Conservation (phyloP, 2,329 filamentous ascomycete genomes). For the Chaetomiaceae sp. region DNA sequence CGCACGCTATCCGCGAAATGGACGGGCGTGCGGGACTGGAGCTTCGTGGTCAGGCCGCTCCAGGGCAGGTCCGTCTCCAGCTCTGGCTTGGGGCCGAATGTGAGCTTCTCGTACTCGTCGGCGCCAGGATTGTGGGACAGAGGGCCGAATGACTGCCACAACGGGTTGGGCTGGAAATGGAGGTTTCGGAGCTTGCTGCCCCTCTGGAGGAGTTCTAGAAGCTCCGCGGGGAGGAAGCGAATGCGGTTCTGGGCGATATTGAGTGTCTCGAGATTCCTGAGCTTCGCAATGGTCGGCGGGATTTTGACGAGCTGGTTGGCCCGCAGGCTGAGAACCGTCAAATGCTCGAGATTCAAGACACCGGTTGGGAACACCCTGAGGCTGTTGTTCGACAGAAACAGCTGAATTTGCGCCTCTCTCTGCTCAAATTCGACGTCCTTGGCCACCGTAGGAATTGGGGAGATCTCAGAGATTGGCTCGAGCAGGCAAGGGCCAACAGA, state of each 20-base stretch:
- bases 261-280: conserved; percentile 54
- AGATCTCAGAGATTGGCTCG: conserved; percentile 48
- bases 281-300: conserved; percentile 51
- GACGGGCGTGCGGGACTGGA: conserved; percentile 26
- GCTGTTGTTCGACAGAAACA: conserved; percentile 56
- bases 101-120: conserved; percentile 13
- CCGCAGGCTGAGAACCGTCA: conserved; percentile 61
- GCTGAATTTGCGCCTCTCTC: conserved; percentile 51
- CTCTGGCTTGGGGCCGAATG: conserved; percentile 8
- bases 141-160: conserved; percentile 31
- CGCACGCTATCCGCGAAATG: conserved; percentile 25
- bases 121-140: background rate
- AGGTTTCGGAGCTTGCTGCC: conserved; percentile 44
- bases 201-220: conserved; percentile 49
- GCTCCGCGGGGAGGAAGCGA: conserved; percentile 54
- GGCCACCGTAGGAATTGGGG: conserved; percentile 47
- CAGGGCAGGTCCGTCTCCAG: conserved; percentile 8
- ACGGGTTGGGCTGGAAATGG: conserved; percentile 58
- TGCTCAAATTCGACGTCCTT: conserved; percentile 55
- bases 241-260: conserved; percentile 62
- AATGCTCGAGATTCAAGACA: conserved; percentile 54
- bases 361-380: conserved; percentile 51
- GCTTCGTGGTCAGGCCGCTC: conserved; percentile 15
- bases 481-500: conserved; percentile 52
- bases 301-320: conserved; percentile 57